Evolutionary conservation across 768 basidiomycete genomes (phyloP), one percentile per base, ranked within the genome.

Genomic region (Collybia mongolica): DNA sequence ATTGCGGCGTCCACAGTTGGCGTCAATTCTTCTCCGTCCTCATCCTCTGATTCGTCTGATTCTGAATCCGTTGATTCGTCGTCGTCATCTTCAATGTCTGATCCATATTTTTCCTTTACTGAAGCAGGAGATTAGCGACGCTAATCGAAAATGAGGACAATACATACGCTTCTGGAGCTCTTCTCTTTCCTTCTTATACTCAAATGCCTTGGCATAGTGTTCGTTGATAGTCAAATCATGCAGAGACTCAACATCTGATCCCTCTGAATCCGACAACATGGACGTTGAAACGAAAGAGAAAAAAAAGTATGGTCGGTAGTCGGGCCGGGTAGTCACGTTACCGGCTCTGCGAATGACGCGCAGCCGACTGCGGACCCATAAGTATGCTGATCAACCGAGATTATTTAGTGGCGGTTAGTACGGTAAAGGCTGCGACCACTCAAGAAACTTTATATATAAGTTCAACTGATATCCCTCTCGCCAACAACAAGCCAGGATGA

Each of bases 1-100:
- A 98, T 97, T 17, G 97, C 97, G 39, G 85, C 97, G 60, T 98
- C 96, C 44, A 98, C 82, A 0, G 86, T 86, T 3, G 94, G 93
- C 0, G 95, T 98, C 44, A 98, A 80, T 64, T 98, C 91, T 58
- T 93, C 92, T 12, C 94, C 97, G 50, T 96, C 90, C 61, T 94
- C 90, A 64, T 98, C 95, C 63, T 98, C 95, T 1, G 83, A 83
- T 59, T 93, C 90, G 38, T 82, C 86, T 23, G 80, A 79, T 62
- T 92, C 89, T 0, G 86, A 88, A 60, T 88, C 87, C 6, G 75
- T 74, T 6, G 76, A 74, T 3, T 63, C 64, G 2, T 74, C 74
- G 2, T 78, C 82, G 15, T 74, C 74, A 1, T 72, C 76, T 29
- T 84, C 83, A 35, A 69, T 71, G 61, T 90, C 87, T 0, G 88